Conservation (phyloP, 129 eudicot species). For the Centella asiatica region DNA sequence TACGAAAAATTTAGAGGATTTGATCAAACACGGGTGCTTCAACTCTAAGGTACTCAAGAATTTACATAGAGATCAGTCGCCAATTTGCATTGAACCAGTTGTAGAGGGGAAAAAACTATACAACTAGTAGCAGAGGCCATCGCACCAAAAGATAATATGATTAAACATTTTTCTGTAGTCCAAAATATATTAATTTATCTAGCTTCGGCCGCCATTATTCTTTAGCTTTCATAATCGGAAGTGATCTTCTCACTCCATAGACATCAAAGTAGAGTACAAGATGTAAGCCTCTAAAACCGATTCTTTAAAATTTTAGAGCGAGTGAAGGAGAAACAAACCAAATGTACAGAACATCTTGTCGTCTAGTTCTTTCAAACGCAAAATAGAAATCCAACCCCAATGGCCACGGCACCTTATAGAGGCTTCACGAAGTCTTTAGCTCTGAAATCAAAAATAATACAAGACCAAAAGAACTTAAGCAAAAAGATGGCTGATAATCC, state of each 20-base stretch:
- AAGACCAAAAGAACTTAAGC: no score
- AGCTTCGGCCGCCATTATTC: not conserved
- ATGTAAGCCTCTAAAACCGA: conserved; percentile 1
- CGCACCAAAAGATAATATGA: not conserved
- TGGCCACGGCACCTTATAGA: not conserved
- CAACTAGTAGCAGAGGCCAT: not conserved
- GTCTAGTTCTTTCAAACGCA: not conserved
- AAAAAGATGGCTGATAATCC: no score
- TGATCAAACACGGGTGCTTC: no score
- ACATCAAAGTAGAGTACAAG: conserved; percentile 6
- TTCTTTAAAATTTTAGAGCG: no score
- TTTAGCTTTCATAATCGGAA: not conserved
- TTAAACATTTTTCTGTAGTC: not conserved
- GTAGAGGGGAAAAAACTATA: not conserved
- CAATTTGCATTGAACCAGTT: not conserved
- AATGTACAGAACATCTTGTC: not conserved
- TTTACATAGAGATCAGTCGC: not conserved
- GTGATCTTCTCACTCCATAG: not conserved
- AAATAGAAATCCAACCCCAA: not conserved
- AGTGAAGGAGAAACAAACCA: no score
- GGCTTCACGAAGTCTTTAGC: not conserved
- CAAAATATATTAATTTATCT: not conserved
- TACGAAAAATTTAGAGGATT: no score
- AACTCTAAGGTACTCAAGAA: conserved; percentile 4
- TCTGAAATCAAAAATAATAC: no score